Evolutionary conservation across 2,329 filamentous ascomycete genomes (phyloP).

Genomic region (Endothia cerciana): DNA sequence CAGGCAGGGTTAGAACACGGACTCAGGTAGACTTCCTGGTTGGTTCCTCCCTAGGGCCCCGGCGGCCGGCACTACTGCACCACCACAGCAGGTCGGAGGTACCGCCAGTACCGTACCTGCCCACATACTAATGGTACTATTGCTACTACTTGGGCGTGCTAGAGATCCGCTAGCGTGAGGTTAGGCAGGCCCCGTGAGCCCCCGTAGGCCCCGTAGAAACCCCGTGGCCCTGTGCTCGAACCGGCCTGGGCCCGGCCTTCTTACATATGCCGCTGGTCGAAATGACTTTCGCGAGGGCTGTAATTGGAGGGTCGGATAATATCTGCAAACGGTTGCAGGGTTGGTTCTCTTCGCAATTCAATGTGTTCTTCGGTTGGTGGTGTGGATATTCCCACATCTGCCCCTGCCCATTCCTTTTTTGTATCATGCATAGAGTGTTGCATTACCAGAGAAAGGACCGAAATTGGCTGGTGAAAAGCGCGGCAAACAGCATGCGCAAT

Average conservation of each 20-base stretch:
- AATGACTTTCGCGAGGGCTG: background rate
- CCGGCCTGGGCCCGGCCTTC: too few relatives aligned
- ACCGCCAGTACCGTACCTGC: background rate
- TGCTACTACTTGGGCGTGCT: background rate
- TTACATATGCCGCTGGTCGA: too few relatives aligned
- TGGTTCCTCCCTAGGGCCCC: background rate
- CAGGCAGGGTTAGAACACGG: background rate
- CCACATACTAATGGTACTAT: too few relatives aligned
- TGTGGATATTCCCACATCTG: background rate
- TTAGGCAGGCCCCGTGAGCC: background rate
- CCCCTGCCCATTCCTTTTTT: background rate
- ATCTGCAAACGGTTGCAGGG: constrained; percentile 2
- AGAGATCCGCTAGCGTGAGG: background rate
- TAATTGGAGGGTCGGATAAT: constrained; percentile 1
- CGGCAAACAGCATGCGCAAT: constrained; percentile 1
- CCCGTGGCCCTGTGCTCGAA: background rate
- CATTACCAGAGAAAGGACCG: background rate
- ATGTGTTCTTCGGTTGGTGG: background rate
- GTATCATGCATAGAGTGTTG: constrained; percentile 1
- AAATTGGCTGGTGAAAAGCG: constrained; percentile 7
- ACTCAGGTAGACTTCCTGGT: background rate
- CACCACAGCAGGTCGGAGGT: background rate
- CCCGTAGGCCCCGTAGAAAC: too few relatives aligned
- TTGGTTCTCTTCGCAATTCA: background rate
- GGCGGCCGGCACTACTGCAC: background rate